Conservation (phyloP, 2,329 filamentous ascomycete species). For the Pseudophaeomoniella oleicola region DNA sequence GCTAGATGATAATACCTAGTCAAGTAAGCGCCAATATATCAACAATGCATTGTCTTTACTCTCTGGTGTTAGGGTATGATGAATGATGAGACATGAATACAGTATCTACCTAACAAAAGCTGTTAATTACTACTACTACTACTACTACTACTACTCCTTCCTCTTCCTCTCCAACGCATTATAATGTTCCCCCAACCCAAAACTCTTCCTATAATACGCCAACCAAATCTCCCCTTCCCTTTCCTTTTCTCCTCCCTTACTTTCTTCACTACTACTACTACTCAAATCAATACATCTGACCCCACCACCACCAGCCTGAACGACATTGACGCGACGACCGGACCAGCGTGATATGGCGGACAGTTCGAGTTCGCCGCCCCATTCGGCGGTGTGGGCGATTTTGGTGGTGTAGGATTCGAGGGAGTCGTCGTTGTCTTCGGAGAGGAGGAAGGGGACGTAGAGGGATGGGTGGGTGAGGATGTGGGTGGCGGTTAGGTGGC, state of each 20-base stretch:
- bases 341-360: slow-evolving; percentile 71
- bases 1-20: too few relatives aligned
- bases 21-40: too few relatives aligned
- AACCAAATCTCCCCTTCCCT: slow-evolving; percentile 54
- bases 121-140: slow-evolving; percentile 3
- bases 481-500: slow-evolving; percentile 60
- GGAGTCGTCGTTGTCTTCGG: slow-evolving; percentile 48
- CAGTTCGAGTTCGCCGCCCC: slow-evolving; percentile 89
- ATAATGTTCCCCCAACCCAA: slow-evolving; percentile 92
- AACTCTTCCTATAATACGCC: slow-evolving; percentile 88
- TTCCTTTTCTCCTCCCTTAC: too few relatives aligned
- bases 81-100: too few relatives aligned
- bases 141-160: background rate
- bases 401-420: slow-evolving; percentile 57
- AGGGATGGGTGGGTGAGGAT: slow-evolving; percentile 62
- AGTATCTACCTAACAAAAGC: too few relatives aligned
- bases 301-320: slow-evolving; percentile 68
- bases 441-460: slow-evolving; percentile 73
- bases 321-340: slow-evolving; percentile 63
- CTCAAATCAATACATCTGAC: too few relatives aligned
- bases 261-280: too few relatives aligned
- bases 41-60: too few relatives aligned
- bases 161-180: slow-evolving; percentile 55
- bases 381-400: slow-evolving; percentile 79
- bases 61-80: too few relatives aligned